Conservation (phyloP, 2,329 filamentous ascomycete species). For the Paracamarosporium sp. region DNA sequence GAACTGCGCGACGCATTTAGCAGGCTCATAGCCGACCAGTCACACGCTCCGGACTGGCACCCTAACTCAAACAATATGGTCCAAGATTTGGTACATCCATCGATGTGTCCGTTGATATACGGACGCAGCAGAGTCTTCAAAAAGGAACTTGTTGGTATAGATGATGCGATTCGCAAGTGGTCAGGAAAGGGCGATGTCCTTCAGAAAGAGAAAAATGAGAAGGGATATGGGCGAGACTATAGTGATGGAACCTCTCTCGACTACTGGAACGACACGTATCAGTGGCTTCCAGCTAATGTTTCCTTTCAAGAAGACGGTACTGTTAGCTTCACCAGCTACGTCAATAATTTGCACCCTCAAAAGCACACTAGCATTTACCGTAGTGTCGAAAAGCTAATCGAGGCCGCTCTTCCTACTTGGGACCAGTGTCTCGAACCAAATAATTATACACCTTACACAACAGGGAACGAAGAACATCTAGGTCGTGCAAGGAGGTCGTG, state of each 20-base stretch:
- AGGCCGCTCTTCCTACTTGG: slow-evolving; percentile 23
- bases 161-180: slow-evolving; percentile 12
- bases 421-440: slow-evolving; percentile 11
- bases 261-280: slow-evolving; percentile 45
- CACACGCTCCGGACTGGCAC: slow-evolving; percentile 60
- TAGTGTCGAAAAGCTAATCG: slow-evolving; percentile 25
- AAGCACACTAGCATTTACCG: slow-evolving; percentile 21
- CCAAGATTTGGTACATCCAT: slow-evolving; percentile 66
- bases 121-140: slow-evolving; percentile 38
- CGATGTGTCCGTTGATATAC: slow-evolving; percentile 66
- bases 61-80: slow-evolving; percentile 60
- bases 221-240: not conserved
- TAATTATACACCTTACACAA: not conserved
- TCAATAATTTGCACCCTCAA: slow-evolving; percentile 62
- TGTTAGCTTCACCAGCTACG: slow-evolving; percentile 52
- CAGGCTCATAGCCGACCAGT: slow-evolving; percentile 45
- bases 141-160: slow-evolving; percentile 15
- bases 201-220: not conserved
- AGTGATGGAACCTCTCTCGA: not conserved
- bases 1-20: slow-evolving; percentile 55
- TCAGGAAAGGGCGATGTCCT: slow-evolving; percentile 3
- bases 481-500: not conserved
- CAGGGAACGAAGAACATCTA: slow-evolving; percentile 17
- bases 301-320: slow-evolving; percentile 39
- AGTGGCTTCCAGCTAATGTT: slow-evolving; percentile 60